Evolutionary conservation across 352 stramenopile genomes (phyloP).

Genomic region (Elongisporangium prolatum): DNA sequence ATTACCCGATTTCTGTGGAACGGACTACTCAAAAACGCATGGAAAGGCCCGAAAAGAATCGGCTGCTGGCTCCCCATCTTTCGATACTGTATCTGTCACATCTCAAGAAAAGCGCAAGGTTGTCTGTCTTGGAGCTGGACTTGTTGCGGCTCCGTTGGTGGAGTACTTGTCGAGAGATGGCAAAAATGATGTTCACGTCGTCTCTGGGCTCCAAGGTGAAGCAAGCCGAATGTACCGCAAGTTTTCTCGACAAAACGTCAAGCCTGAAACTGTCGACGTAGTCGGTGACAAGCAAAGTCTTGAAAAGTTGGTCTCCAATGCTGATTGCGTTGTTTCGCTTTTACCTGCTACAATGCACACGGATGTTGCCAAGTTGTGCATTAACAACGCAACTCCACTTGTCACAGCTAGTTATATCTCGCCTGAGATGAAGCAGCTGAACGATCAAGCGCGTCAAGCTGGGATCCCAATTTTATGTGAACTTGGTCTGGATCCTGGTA

Average conservation of each 20-base stretch:
- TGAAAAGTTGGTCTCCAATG: conserved; percentile 56
- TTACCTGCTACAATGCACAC: conserved; percentile 93
- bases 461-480: conserved; percentile 94
- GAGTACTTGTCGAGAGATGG: conserved; percentile 80
- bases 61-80: not conserved
- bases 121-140: conserved; percentile 82
- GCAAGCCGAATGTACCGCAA: conserved; percentile 64
- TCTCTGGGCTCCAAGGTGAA: conserved; percentile 73
- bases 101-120: conserved; percentile 75
- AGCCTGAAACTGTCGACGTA: conserved; percentile 80
- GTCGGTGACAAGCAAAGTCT: conserved; percentile 52
- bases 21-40: conserved; percentile 71
- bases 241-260: conserved; percentile 56
- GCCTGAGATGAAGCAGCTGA: conserved; percentile 87
- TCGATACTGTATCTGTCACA: conserved; percentile 27
- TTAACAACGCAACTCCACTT: conserved; percentile 81
- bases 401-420: conserved; percentile 96
- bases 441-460: conserved; percentile 62
- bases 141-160: conserved; percentile 80
- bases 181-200: conserved; percentile 66
- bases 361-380: conserved; percentile 84
- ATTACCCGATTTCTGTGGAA: conserved; percentile 71
- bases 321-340: conserved; percentile 93
- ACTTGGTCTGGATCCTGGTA: conserved; percentile 93
- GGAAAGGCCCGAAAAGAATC: conserved; percentile 42